A percentile compares a stretch with the other conserved stretches of the same genome.
These are phyloP conservation scores for Scheffersomyces lignosus DNA, from an alignment of 805 yeast species.

Conservation along the genomic window DNA sequence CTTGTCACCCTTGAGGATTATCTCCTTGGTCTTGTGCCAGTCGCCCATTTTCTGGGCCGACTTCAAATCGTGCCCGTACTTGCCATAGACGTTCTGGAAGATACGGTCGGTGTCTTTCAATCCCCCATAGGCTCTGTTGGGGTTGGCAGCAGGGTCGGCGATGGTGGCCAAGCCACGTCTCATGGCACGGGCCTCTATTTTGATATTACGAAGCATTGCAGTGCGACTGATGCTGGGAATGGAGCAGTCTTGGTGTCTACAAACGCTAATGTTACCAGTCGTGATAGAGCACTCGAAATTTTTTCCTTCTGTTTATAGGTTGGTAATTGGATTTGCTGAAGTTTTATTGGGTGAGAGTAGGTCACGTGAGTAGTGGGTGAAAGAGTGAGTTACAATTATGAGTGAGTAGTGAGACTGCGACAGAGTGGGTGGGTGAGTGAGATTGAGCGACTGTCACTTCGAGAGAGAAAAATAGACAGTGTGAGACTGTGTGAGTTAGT, in stretches of 20 bases:
- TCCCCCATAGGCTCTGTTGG: slow-evolving; percentile 66
- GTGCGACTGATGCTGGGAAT: too few relatives aligned
- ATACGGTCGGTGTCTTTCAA: slow-evolving; percentile 81
- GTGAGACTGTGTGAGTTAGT: too few relatives aligned
- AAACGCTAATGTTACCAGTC: background rate
- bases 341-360: slow-evolving; percentile 12
- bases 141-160: slow-evolving; percentile 48
- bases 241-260: background rate
- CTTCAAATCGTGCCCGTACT: slow-evolving; percentile 73
- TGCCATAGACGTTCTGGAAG: slow-evolving; percentile 79
- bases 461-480: too few relatives aligned
- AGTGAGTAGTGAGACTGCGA: too few relatives aligned
- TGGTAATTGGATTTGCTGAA: slow-evolving; percentile 15
- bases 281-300: background rate
- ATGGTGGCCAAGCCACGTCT: slow-evolving; percentile 45
- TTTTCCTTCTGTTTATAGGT: slow-evolving; percentile 1
- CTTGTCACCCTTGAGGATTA: slow-evolving; percentile 76
- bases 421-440: too few relatives aligned
- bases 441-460: too few relatives aligned
- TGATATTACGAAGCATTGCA: slow-evolving; percentile 37
- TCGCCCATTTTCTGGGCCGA: slow-evolving; percentile 80
- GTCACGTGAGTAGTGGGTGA: background rate
- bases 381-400: too few relatives aligned
- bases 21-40: slow-evolving; percentile 90
- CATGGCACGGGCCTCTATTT: slow-evolving; percentile 21